Conservation (phyloP, 2,329 filamentous ascomycete species). For the Fusarium chlamydosporum region DNA sequence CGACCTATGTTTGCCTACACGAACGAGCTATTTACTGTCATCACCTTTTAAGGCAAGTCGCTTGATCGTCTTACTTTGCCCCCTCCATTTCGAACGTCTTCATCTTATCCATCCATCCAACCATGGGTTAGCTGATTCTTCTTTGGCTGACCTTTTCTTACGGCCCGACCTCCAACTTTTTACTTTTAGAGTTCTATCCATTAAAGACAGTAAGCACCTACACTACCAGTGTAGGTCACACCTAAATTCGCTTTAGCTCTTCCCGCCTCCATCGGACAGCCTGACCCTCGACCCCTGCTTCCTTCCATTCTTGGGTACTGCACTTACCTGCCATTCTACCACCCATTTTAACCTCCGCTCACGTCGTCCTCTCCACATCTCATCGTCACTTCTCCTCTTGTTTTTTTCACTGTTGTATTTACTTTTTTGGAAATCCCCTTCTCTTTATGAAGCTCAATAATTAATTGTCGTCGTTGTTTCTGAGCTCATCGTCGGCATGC, state of each 20-base stretch:
- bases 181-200: constrained; percentile 17
- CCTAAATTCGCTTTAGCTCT: constrained; percentile 27
- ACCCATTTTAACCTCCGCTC: constrained; percentile 22
- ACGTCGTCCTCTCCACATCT: constrained; percentile 19
- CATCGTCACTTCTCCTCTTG: constrained; percentile 18
- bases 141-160: neutral
- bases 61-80: neutral
- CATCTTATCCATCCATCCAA: neutral
- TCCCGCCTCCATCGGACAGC: constrained; percentile 10
- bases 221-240: constrained; percentile 4
- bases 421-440: neutral
- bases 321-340: constrained; percentile 7
- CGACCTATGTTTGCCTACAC: constrained; percentile 2
- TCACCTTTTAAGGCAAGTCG: neutral
- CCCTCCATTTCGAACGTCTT: neutral
- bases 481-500: constrained; percentile 48
- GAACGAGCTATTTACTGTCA: constrained; percentile 8
- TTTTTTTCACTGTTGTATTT: constrained; percentile 19
- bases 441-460: constrained; percentile 42
- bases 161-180: constrained; percentile 23
- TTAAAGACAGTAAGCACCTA: neutral
- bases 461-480: constrained; percentile 20
- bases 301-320: constrained; percentile 28
- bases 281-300: constrained; percentile 23
- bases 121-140: neutral